Evolutionary conservation across 495 filamentous ascomycete species (phyloP).

Genomic region (Elaphomyces granulatus): DNA sequence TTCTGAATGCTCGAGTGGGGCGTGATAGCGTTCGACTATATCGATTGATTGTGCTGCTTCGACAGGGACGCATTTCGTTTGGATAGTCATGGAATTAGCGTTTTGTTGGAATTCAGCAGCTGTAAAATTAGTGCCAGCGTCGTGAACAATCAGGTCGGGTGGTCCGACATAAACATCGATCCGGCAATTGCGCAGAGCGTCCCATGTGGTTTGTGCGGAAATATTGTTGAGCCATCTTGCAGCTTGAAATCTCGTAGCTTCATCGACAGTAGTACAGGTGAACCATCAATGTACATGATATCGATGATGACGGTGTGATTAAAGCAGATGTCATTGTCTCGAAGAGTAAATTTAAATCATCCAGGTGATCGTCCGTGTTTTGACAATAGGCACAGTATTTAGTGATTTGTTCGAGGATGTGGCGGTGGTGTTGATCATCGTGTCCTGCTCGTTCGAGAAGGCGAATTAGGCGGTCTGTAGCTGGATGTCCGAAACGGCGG

Average conservation of each 20-base stretch:
- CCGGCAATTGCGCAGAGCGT: slow-evolving; percentile 2
- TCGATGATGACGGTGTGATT: neutral
- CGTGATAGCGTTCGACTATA: slow-evolving; percentile 1
- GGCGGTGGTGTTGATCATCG: neutral
- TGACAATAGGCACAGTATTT: neutral
- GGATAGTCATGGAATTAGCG: slow-evolving; percentile 2
- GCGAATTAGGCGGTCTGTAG: neutral
- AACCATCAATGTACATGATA: neutral
- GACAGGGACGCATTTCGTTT: slow-evolving; percentile 6
- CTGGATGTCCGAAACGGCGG: neutral
- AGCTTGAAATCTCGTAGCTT: slow-evolving; percentile 2
- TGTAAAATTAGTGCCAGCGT: too few species aligned
- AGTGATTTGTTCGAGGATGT: neutral
- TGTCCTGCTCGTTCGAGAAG: neutral
- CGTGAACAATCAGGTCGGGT: neutral
- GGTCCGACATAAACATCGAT: slow-evolving; percentile 15
- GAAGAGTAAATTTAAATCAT: neutral
- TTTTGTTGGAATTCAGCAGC: slow-evolving; percentile 12
- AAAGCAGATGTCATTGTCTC: neutral
- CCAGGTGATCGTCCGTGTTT: neutral
- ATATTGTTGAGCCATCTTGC: slow-evolving; percentile 6
- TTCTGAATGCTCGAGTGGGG: neutral
- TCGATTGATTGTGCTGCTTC: slow-evolving; percentile 12
- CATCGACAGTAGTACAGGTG: neutral
- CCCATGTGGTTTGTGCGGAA: slow-evolving; percentile 6